A percentile compares a stretch with the other conserved stretches of the same genome.
Conservation (phyloP, 768 basidiomycete genomes). For the Russula sp. region DNA sequence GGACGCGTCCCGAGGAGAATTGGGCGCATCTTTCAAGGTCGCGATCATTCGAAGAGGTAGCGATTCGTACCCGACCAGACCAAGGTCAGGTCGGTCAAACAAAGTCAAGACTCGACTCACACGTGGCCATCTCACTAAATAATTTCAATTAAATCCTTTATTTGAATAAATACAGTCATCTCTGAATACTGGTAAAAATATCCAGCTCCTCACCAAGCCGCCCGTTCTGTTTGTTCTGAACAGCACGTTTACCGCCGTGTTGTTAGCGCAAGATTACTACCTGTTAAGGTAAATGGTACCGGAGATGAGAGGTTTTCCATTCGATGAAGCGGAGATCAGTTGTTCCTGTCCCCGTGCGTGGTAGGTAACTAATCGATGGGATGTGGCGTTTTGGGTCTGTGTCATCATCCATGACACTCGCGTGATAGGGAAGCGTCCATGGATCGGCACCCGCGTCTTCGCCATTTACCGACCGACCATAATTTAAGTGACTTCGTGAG, state of each 20-base stretch:
- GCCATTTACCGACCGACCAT: too few relatives aligned
- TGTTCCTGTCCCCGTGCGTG: slow-evolving; percentile 6
- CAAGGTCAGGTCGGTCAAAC: too few relatives aligned
- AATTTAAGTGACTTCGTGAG: background rate
- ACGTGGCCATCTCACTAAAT: too few relatives aligned
- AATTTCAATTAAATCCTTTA: too few relatives aligned
- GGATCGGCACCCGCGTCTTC: background rate
- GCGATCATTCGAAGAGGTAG: background rate
- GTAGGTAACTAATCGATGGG: slow-evolving; percentile 13
- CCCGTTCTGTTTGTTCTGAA: too few relatives aligned
- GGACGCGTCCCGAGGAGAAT: background rate
- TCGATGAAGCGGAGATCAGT: background rate
- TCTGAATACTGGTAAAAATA: too few relatives aligned
- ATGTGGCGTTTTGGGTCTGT: background rate
- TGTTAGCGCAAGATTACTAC: background rate
- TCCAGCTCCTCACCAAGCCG: too few relatives aligned
- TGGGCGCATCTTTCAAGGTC: background rate
- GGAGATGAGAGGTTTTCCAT: slow-evolving; percentile 9
- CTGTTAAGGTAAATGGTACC: background rate
- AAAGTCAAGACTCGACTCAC: too few relatives aligned
- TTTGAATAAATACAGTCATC: too few relatives aligned
- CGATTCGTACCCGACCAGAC: too few relatives aligned
- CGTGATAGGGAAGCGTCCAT: background rate
- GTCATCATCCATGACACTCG: slow-evolving; percentile 16
- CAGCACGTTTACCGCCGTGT: background rate